Conservation (phyloP, 2,329 filamentous ascomycete genomes). For the Colletotrichum phormii region DNA sequence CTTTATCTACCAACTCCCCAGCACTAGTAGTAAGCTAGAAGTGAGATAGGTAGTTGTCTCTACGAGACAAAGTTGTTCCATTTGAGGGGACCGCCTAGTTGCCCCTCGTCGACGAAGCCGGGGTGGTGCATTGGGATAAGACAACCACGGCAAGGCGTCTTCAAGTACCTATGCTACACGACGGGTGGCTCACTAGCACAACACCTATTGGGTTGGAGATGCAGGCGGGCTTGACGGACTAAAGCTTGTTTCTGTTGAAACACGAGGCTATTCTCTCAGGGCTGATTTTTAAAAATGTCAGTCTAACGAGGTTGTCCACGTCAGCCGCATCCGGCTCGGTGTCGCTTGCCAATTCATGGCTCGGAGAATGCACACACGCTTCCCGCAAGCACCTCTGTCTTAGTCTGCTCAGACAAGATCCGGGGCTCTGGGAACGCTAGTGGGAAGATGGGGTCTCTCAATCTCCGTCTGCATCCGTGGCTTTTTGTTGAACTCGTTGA, state of each 20-base stretch:
- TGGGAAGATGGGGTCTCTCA: background rate
- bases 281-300: background rate
- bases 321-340: conserved; percentile 7
- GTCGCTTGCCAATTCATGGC: background rate
- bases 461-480: background rate
- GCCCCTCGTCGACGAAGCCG: background rate
- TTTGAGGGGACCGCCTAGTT: background rate
- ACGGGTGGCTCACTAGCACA: background rate
- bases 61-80: background rate
- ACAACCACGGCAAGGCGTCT: background rate
- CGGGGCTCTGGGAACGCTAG: background rate
- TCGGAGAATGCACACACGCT: background rate
- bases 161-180: background rate
- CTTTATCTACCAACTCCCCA: background rate
- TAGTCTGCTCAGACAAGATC: background rate
- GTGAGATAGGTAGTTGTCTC: background rate
- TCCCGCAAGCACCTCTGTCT: background rate
- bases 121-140: background rate
- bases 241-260: conserved; percentile 3
- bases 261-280: background rate
- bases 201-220: background rate
- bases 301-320: background rate
- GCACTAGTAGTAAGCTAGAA: too few relatives aligned
- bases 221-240: background rate
- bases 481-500: background rate